Conservation (phyloP, 2,329 filamentous ascomycete genomes). For the Teratosphaeria gauchensis region DNA sequence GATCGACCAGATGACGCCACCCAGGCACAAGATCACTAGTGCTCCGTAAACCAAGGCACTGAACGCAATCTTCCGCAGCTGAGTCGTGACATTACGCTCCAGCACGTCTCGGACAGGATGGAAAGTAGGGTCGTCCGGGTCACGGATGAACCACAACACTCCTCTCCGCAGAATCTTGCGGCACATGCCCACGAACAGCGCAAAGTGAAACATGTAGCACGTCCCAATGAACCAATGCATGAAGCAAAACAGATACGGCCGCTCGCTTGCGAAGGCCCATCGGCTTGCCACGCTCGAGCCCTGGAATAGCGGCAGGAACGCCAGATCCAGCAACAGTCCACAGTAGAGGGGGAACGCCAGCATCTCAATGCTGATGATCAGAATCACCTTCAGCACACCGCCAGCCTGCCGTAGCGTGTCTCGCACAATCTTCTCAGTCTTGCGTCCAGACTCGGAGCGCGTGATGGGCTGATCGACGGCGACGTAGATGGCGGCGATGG, state of each 20-base stretch:
- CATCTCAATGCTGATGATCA: conserved; percentile 99
- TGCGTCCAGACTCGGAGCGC: conserved; percentile 46
- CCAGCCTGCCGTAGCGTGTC: conserved; percentile 86
- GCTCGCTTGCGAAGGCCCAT: conserved; percentile 64
- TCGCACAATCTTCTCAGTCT: conserved; percentile 63
- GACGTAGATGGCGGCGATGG: conserved; percentile 70
- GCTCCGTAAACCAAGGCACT: conserved; percentile 93
- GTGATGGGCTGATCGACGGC: conserved; percentile 64
- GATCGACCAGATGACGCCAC: conserved; percentile 92
- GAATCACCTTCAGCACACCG: conserved; percentile 91
- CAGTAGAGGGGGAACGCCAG: conserved; percentile 94
- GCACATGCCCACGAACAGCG: conserved; percentile 97
- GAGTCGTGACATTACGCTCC: conserved; percentile 82
- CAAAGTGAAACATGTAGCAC: conserved; percentile 99
- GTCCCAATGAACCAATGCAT: conserved; percentile 98
- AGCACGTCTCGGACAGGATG: conserved; percentile 95
- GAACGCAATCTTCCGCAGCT: conserved; percentile 91
- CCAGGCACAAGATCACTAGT: conserved; percentile 82
- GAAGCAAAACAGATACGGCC: conserved; percentile 83
- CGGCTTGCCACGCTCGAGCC: conserved; percentile 67
- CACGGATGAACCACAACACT: conserved; percentile 94
- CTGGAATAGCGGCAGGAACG: conserved; percentile 81
- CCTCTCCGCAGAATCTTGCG: conserved; percentile 93
- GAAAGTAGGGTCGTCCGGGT: conserved; percentile 96
- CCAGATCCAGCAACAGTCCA: conserved; percentile 78